Evolutionary conservation across 2,329 filamentous ascomycete species (phyloP), one percentile per base, ranked within the genome.

Genomic region (Xylariaceae sp.): DNA sequence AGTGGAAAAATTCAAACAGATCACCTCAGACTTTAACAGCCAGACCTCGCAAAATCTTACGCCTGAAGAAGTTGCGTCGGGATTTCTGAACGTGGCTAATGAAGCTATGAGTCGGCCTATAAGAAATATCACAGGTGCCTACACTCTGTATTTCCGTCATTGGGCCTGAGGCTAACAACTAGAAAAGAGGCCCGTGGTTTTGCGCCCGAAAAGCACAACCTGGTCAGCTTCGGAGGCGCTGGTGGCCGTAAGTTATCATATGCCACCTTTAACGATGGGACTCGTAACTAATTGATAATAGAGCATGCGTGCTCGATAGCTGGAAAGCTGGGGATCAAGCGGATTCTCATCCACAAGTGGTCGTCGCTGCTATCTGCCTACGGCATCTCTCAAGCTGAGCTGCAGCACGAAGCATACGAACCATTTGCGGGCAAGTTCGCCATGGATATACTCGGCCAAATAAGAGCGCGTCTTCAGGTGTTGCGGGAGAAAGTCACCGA

Each of bases 91-190:
- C 39, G 78, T 87, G 27, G 81, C 82, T 3, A 86, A 86, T 43
- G 80, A 84, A 56, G 77, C 80, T 0, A 86, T 87, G 81, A 79
- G 77, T 3, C 66, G 83, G 19, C 83, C 83, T 0, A 88, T 89
- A 39, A 70, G 83, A 50, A 7, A 51, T 53, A 0, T 50, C 47
- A 19, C 49, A 49, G n/a, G n/a, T n/a, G n/a, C n/a, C n/a, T n/a
- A n/a, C n/a, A n/a, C n/a, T n/a, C n/a, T n/a, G n/a, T n/a, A n/a
- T n/a, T n/a, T n/a, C n/a, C n/a, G n/a, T n/a, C n/a, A n/a, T n/a
- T n/a, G n/a, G n/a, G n/a, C n/a, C n/a, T n/a, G n/a, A n/a, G n/a
- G n/a, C n/a, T n/a, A n/a, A n/a, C n/a, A n/a, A n/a, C n/a, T n/a
- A n/a, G n/a, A n/a, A n/a, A n/a, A n/a, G 33, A 35, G 14, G 33